A percentile compares a stretch with the other conserved stretches of the same genome.
These are phyloP conservation scores for Entomophthora muscae DNA, from an alignment of 371 early-diverging fungal genomes.

Conservation along the genomic window DNA sequence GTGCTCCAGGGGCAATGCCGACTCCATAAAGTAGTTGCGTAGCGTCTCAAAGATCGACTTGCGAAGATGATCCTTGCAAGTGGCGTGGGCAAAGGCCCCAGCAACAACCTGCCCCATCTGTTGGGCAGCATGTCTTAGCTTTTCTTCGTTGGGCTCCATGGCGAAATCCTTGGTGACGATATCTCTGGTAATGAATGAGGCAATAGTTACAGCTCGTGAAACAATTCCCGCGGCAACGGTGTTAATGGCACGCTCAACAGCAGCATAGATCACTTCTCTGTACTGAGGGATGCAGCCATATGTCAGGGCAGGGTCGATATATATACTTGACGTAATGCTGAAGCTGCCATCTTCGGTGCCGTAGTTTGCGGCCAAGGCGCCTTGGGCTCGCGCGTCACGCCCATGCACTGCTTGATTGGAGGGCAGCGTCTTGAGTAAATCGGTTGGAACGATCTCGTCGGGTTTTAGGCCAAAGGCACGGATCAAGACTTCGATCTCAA, in stretches of 20 bases:
- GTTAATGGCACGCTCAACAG: slow-evolving; percentile 74
- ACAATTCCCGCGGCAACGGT: slow-evolving; percentile 71
- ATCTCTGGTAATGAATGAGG: slow-evolving; percentile 75
- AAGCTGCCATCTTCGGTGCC: slow-evolving; percentile 10
- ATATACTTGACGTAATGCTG: slow-evolving; percentile 7
- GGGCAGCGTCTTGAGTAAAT: slow-evolving; percentile 38
- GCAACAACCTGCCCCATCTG: slow-evolving; percentile 80
- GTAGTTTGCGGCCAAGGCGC: slow-evolving; percentile 17
- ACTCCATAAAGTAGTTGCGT: slow-evolving; percentile 57
- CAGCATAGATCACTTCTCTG: slow-evolving; percentile 66
- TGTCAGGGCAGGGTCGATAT: slow-evolving; percentile 8
- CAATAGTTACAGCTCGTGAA: slow-evolving; percentile 82
- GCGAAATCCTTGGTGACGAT: slow-evolving; percentile 86
- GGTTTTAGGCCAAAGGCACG: slow-evolving; percentile 72
- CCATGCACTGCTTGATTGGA: slow-evolving; percentile 25
- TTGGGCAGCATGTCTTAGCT: slow-evolving; percentile 82
- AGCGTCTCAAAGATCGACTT: slow-evolving; percentile 62
- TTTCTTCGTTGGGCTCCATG: slow-evolving; percentile 79
- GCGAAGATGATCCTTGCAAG: slow-evolving; percentile 88
- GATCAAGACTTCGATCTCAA: slow-evolving; percentile 94
- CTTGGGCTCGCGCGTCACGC: slow-evolving; percentile 15
- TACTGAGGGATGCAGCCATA: slow-evolving; percentile 31
- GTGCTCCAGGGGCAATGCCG: slow-evolving; percentile 14
- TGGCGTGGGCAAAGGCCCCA: slow-evolving; percentile 69
- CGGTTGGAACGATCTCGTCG: slow-evolving; percentile 63